Percentiles rank a stretch among this genome's conserved stretches.
These are phyloP conservation scores for Basipetospora chlamydospora DNA, from an alignment of 2,329 filamentous ascomycete species.

Conservation along the genomic window DNA sequence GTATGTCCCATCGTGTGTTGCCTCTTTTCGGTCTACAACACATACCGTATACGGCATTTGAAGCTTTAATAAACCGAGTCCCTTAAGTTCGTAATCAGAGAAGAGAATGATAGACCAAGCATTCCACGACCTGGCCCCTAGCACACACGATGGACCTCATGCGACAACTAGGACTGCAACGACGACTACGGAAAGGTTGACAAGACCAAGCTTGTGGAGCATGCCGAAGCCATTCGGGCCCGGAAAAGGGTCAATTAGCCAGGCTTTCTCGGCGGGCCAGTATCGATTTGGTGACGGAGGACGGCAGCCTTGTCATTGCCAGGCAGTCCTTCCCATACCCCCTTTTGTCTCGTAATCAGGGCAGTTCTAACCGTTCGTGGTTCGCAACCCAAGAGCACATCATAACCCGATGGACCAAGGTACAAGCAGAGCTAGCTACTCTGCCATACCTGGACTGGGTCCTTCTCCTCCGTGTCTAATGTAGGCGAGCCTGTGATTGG, in stretches of 20 bases:
- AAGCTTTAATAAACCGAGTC: too few species aligned
- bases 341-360: constrained; percentile 2
- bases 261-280: constrained; percentile 16
- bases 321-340: constrained; percentile 3
- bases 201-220: too few species aligned
- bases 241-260: constrained; percentile 13
- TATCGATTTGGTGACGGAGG: constrained; percentile 13
- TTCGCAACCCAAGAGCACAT: constrained; percentile 10
- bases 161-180: too few species aligned
- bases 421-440: constrained; percentile 12
- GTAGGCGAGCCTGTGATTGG: constrained; percentile 11
- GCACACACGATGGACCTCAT: too few species aligned
- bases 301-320: constrained; percentile 12
- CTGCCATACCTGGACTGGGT: constrained; percentile 13
- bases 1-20: too few species aligned
- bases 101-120: too few species aligned
- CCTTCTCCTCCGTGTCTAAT: constrained; percentile 10
- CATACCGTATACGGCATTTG: too few species aligned
- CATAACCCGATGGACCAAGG: constrained; percentile 12
- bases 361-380: constrained; percentile 7
- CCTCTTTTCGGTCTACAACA: too few species aligned
- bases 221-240: too few species aligned
- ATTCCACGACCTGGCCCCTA: too few species aligned
- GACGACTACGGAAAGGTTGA: too few species aligned
- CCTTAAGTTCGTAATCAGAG: too few species aligned